Evolutionary conservation across 768 basidiomycete genomes (phyloP).

Genomic region (Termitomyces sp.): DNA sequence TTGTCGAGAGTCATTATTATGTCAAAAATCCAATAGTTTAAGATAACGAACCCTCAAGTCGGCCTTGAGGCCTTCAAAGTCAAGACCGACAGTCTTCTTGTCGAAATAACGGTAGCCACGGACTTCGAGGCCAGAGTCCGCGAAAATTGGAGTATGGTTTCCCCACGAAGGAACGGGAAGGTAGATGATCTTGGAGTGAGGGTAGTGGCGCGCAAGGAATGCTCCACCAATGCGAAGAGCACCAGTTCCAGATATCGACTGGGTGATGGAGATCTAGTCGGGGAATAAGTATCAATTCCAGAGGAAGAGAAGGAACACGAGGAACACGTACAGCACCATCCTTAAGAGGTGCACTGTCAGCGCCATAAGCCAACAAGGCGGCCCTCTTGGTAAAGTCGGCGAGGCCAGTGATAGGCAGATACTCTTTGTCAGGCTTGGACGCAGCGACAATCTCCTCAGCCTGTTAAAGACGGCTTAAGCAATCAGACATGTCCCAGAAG

Average conservation of each 20-base stretch:
- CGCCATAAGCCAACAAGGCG: constrained; percentile 86
- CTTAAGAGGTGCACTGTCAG: constrained; percentile 65
- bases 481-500: not conserved
- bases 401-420: constrained; percentile 92
- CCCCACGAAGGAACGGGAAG: constrained; percentile 95
- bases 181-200: constrained; percentile 83
- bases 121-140: constrained; percentile 92
- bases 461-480: constrained; percentile 27
- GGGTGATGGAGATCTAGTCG: constrained; percentile 72
- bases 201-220: constrained; percentile 87
- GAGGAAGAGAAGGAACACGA: constrained; percentile 14
- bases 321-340: constrained; percentile 71
- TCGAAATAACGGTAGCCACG: constrained; percentile 92
- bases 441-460: constrained; percentile 70
- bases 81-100: constrained; percentile 85
- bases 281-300: constrained; percentile 9
- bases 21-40: not conserved
- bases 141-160: constrained; percentile 91
- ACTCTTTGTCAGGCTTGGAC: constrained; percentile 84
- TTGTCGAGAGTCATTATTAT: constrained; percentile 12
- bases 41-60: constrained; percentile 63
- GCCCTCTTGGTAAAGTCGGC: constrained; percentile 82
- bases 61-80: constrained; percentile 85
- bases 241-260: constrained; percentile 97
- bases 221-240: constrained; percentile 93